These are phyloP conservation scores for Cladophialophora immunda DNA, from an alignment of 2,329 filamentous ascomycete species.

Conservation along the genomic window DNA sequence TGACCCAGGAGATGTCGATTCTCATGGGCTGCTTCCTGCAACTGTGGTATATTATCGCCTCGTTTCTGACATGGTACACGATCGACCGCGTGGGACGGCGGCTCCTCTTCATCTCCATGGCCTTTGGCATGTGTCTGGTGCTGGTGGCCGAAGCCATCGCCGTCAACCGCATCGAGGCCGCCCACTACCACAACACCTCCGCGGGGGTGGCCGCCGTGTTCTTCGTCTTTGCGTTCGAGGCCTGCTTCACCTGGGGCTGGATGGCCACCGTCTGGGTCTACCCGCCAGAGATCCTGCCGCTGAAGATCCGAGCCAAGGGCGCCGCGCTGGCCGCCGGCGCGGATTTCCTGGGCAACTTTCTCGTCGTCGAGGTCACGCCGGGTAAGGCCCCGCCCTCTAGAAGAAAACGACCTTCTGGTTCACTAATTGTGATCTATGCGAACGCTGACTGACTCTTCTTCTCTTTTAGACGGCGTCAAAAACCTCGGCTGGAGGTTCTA, in stretches of 20 bases:
- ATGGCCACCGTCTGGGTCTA: conserved; percentile 50
- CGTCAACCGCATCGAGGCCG: conserved; percentile 37
- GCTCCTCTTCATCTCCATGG: conserved; percentile 30
- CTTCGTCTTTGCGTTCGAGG: conserved; percentile 70
- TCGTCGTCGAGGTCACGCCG: conserved; percentile 71
- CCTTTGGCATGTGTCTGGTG: conserved; percentile 64
- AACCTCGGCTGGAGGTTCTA: conserved; percentile 63
- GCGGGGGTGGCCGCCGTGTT: conserved; percentile 56
- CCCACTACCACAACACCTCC: conserved; percentile 39
- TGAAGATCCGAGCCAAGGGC: conserved; percentile 56
- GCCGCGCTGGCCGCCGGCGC: conserved; percentile 51
- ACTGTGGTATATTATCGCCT: conserved; percentile 63
- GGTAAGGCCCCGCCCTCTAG: too few relatives aligned
- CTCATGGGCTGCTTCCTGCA: conserved; percentile 61
- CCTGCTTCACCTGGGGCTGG: conserved; percentile 62
- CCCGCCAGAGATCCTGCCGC: conserved; percentile 56
- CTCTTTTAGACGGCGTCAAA: conserved; percentile 10
- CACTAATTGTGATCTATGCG: too few relatives aligned
- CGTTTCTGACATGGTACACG: conserved; percentile 61
- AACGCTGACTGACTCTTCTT: background rate
- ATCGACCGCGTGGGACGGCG: conserved; percentile 29
- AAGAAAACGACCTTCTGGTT: too few relatives aligned
- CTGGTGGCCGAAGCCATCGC: conserved; percentile 56
- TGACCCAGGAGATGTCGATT: conserved; percentile 53
- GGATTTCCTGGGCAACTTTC: conserved; percentile 70